Percentiles rank a stretch among this genome's conserved stretches.
phyloP scores from a whole-genome alignment of 1,284 basidiomycete genomes.

The Trichosporon sp. region DNA sequence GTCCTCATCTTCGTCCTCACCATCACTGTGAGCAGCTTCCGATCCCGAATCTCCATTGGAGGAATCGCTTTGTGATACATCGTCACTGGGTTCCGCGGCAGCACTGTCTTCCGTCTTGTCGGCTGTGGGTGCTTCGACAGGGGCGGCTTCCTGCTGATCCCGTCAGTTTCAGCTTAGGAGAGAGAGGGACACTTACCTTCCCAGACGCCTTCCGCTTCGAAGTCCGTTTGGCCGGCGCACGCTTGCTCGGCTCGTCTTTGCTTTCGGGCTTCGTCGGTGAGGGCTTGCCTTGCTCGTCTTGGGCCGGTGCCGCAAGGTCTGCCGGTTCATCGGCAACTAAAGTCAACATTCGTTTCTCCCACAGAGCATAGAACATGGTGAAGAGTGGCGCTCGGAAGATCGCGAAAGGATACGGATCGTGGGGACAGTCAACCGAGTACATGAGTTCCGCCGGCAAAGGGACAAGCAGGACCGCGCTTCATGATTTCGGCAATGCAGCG shows the following conservation, averaged over 20 bases:
- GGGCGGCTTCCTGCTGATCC: background rate
- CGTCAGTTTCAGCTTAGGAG: background rate
- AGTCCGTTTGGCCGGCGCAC: background rate
- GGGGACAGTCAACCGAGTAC: too few species aligned
- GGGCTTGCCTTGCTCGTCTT: too few species aligned
- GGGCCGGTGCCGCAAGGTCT: background rate
- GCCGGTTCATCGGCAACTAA: background rate
- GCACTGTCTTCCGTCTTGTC: background rate
- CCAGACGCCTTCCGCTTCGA: background rate
- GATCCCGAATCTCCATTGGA: slow-evolving; percentile 5
- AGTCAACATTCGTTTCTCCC: background rate
- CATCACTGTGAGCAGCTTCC: slow-evolving; percentile 5
- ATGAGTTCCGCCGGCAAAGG: too few species aligned
- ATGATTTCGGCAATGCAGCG: too few species aligned
- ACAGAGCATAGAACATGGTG: background rate
- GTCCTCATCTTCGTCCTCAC: background rate
- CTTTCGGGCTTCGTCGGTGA: background rate
- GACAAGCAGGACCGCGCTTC: too few species aligned
- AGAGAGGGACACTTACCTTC: background rate
- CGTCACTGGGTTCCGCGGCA: background rate
- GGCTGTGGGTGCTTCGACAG: background rate
- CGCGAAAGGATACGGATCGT: too few species aligned
- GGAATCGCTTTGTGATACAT: background rate
- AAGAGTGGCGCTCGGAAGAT: too few species aligned
- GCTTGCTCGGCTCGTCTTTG: background rate